A percentile compares a stretch with the other conserved stretches of the same genome.
phyloP scores from a whole-genome alignment of 23 red algal species.

The Gracilaria gracilis region DNA sequence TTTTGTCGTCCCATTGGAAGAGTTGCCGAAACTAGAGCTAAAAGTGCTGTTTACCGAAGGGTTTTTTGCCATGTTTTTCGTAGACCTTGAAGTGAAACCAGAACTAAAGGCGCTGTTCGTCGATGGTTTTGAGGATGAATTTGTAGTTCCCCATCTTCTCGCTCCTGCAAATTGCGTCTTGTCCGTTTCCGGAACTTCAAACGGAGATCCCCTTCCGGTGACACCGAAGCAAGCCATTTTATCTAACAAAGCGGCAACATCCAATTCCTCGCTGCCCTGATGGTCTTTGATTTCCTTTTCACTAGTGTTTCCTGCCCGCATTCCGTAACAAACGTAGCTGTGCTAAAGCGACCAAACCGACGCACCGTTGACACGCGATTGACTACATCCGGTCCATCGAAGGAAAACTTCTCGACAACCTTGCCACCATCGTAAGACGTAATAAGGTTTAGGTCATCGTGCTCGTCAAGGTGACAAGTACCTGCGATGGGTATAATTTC shows the following conservation, averaged over 20 bases:
- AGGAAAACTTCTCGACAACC: conserved; percentile 89
- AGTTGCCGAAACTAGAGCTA: neutral
- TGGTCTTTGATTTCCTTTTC: neutral
- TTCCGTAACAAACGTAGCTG: conserved; percentile 90
- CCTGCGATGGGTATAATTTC: conserved; percentile 96
- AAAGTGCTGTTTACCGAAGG: conserved; percentile 26
- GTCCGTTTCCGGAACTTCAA: neutral
- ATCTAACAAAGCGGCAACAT: conserved; percentile 17
- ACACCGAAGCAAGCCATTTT: neutral
- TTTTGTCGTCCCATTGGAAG: neutral
- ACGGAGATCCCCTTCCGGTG: neutral
- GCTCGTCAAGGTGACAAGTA: conserved; percentile 74
- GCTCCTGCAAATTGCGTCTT: neutral
- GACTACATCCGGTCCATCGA: conserved; percentile 87
- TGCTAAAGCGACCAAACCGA: conserved; percentile 93
- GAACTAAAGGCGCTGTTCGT: conserved; percentile 56
- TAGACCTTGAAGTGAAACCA: conserved; percentile 27
- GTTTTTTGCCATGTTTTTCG: neutral
- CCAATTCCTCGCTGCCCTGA: conserved; percentile 10
- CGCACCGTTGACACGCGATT: conserved; percentile 91
- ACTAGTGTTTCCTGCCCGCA: conserved; percentile 8
- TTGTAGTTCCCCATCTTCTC: conserved; percentile 24
- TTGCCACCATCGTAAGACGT: conserved; percentile 96
- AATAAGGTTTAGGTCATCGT: conserved; percentile 78
- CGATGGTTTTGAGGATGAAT: conserved; percentile 24